Base-by-base conservation (phyloP, 148 eudicot species). In the Arctostaphylos glauca region DNA sequence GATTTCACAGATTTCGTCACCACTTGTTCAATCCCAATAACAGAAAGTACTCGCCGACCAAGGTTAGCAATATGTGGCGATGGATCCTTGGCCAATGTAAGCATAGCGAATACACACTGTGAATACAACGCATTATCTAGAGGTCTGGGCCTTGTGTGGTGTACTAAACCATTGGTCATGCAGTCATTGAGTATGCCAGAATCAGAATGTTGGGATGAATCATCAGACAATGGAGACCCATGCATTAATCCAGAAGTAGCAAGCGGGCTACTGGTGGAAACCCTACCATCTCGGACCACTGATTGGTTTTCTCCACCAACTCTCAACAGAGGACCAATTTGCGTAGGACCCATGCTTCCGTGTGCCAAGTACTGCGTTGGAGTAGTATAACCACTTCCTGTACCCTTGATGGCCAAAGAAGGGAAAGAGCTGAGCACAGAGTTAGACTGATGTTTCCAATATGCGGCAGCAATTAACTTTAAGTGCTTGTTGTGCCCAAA, bases 201-300 rank as follows among this genome's bases (percentile, higher is more conserved):
- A 88, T 93, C 98, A 59, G 99, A 96, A 90, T 89, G 98, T 79
- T 90, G 99, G 72, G 94, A 94, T 54, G 95, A 94, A 86, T 96
- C 98, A 86, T 96, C 98, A 12, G 98, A 94, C 19, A 92, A 81
- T 68, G 98, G 99, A 87, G 99, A 96, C 38, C 98, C 98, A 84
- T 94, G 97, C 95, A 96, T 87, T 62, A 94, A 81, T 84, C 95
- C 95, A 77, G 99, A 78, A 68, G 88, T 81, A 76, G 94, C 92
- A 81, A 94, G 92, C 21, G 97, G 99, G 87, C 93, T 96, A 84
- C 98, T 92, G 59, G 95, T 86, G 50, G 95, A 91, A 80, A 89
- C 93, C 87, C 98, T 90, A 76, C 95, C 97, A 86, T 96, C 99
- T 70, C 95, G 91, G 72, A 79, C 83, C 25, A 80, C 81, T 18